phyloP scores from a whole-genome alignment of 495 filamentous ascomycete genomes.

The Wilcoxina mikolae region DNA sequence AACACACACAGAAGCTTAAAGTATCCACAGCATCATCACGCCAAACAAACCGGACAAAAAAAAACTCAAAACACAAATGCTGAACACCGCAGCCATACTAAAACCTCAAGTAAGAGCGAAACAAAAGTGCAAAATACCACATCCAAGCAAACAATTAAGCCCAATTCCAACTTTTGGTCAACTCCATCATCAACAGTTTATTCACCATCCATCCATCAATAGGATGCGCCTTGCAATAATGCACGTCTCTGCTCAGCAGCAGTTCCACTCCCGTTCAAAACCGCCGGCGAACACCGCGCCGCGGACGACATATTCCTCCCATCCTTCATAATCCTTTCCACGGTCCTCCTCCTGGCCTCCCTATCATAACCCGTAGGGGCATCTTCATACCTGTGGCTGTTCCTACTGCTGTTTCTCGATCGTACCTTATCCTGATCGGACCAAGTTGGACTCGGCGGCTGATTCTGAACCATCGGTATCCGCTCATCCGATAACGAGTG shows the following conservation, averaged over 20 bases:
- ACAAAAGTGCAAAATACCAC: too few relatives aligned
- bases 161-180: too few relatives aligned
- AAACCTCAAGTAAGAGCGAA: too few relatives aligned
- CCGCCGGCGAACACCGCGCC: not conserved
- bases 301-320: not conserved
- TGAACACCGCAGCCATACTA: too few relatives aligned
- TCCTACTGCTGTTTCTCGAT: not conserved
- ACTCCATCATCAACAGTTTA: too few relatives aligned
- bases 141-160: too few relatives aligned
- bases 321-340: not conserved
- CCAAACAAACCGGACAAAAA: too few relatives aligned
- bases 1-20: too few relatives aligned
- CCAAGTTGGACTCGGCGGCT: not conserved
- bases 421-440: not conserved
- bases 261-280: not conserved
- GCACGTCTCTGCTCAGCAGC: constrained; percentile 1
- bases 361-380: not conserved
- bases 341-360: not conserved
- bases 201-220: not conserved
- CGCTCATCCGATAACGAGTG: not conserved
- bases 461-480: not conserved
- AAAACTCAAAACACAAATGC: too few relatives aligned
- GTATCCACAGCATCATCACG: too few relatives aligned
- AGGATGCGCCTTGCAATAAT: not conserved
- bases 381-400: not conserved